These are phyloP conservation scores for Gynostemma pentaphyllum DNA, from an alignment of 306 rosid genomes.

Conservation along the genomic window DNA sequence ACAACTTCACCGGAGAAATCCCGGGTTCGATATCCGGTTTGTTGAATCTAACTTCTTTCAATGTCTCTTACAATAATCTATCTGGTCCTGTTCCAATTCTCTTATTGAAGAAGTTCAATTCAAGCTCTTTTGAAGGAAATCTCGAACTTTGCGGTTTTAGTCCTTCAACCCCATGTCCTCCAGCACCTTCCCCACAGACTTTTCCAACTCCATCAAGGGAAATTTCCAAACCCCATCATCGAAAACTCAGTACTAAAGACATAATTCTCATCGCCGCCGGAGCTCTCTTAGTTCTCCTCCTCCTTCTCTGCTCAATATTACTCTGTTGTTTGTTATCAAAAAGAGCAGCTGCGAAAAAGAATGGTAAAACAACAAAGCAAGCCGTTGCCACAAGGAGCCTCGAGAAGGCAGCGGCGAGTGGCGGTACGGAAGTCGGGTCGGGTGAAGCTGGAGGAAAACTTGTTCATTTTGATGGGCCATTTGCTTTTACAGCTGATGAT, in stretches of 20 bases:
- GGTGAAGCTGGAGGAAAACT: slow-evolving; percentile 67
- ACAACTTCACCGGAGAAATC: slow-evolving; percentile 48
- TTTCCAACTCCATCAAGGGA: slow-evolving; percentile 43
- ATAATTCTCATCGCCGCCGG: slow-evolving; percentile 80
- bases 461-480: slow-evolving; percentile 89
- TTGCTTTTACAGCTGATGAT: slow-evolving; percentile 82
- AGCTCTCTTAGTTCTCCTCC: slow-evolving; percentile 45
- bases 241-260: slow-evolving; percentile 58
- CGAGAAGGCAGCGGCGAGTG: slow-evolving; percentile 40
- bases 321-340: slow-evolving; percentile 56
- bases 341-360: slow-evolving; percentile 40
- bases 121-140: slow-evolving; percentile 75
- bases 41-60: slow-evolving; percentile 54
- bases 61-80: slow-evolving; percentile 77
- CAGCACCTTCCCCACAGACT: slow-evolving; percentile 38
- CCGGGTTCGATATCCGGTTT: slow-evolving; percentile 53
- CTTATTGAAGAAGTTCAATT: slow-evolving; percentile 64
- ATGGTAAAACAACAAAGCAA: slow-evolving; percentile 26
- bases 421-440: slow-evolving; percentile 33
- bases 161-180: slow-evolving; percentile 47
- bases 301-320: slow-evolving; percentile 62
- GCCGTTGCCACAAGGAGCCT: slow-evolving; percentile 25
- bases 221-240: slow-evolving; percentile 21
- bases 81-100: slow-evolving; percentile 68
- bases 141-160: slow-evolving; percentile 66